phyloP scores from a whole-genome alignment of 495 filamentous ascomycete species.

The Usnea hakonensis region DNA sequence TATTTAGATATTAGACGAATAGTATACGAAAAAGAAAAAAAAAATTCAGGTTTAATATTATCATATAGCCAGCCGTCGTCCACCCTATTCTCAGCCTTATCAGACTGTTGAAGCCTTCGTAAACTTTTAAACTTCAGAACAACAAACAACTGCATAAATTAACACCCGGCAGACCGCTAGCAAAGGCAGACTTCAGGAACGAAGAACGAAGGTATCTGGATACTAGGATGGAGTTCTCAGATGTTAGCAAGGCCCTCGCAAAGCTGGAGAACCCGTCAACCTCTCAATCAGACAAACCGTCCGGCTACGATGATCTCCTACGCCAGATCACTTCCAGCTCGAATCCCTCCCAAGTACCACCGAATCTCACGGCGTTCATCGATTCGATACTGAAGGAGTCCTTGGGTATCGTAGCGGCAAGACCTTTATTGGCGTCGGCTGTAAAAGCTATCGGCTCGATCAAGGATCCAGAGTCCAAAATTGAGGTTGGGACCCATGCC shows the following conservation, averaged over 20 bases:
- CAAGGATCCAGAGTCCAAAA: slow-evolving; percentile 49
- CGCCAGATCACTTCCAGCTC: slow-evolving; percentile 51
- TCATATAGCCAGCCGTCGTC: no score
- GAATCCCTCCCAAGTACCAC: slow-evolving; percentile 44
- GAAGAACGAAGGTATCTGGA: not conserved
- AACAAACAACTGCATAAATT: no score
- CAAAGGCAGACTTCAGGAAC: not conserved
- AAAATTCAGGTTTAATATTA: no score
- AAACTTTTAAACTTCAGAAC: no score
- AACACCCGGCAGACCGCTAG: no score
- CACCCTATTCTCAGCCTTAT: no score
- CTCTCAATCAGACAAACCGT: slow-evolving; percentile 46
- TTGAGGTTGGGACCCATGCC: slow-evolving; percentile 62
- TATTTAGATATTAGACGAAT: no score
- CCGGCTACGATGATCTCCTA: slow-evolving; percentile 62
- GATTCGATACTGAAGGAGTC: slow-evolving; percentile 59
- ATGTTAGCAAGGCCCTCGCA: slow-evolving; percentile 48
- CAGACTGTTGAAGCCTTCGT: no score
- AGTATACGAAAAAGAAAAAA: no score
- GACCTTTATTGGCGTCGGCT: slow-evolving; percentile 62
- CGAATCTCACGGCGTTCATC: slow-evolving; percentile 61
- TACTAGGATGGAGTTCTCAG: slow-evolving; percentile 48
- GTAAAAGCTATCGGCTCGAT: slow-evolving; percentile 52
- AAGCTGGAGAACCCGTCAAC: slow-evolving; percentile 46
- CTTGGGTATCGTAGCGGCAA: slow-evolving; percentile 66